Percentiles rank a stretch among this genome's conserved stretches.
Evolutionary conservation across 371 early-diverging fungal genomes (phyloP).

Genomic region (Mucor irregularis): DNA sequence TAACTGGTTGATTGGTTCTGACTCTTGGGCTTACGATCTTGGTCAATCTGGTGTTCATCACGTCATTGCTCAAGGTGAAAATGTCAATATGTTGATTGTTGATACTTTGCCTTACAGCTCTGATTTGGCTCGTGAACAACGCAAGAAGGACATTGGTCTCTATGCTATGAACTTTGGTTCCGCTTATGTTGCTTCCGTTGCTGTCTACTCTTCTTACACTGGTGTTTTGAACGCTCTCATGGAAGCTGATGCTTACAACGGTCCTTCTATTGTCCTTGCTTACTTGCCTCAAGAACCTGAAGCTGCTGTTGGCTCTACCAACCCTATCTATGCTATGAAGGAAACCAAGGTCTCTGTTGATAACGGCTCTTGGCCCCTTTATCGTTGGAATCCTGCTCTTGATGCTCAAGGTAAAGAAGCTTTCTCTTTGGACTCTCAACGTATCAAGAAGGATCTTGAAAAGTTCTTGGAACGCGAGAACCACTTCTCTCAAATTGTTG

Average conservation of each 20-base stretch:
- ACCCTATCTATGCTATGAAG: constrained; percentile 73
- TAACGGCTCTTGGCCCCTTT: constrained; percentile 90
- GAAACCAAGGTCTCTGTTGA: constrained; percentile 90
- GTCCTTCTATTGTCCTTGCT: constrained; percentile 88
- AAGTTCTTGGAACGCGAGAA: constrained; percentile 83
- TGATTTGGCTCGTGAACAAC: constrained; percentile 55
- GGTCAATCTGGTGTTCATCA: constrained; percentile 90
- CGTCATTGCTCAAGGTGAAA: constrained; percentile 78
- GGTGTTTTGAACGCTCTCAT: constrained; percentile 84
- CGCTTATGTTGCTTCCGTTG: constrained; percentile 89
- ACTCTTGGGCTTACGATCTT: constrained; percentile 84
- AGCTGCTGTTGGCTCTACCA: constrained; percentile 9
- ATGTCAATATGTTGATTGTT: constrained; percentile 87
- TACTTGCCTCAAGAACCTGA: constrained; percentile 70
- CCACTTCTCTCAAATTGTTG: constrained; percentile 73
- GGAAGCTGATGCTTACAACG: constrained; percentile 90
- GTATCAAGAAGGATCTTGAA: constrained; percentile 78
- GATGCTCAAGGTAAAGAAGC: constrained; percentile 61
- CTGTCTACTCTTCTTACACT: constrained; percentile 83
- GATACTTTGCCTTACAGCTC: constrained; percentile 80
- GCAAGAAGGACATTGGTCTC: constrained; percentile 93
- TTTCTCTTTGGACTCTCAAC: constrained; percentile 84
- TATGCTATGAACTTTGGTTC: constrained; percentile 93
- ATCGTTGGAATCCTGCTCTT: constrained; percentile 86
- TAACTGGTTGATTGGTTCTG: constrained; percentile 89